These are phyloP conservation scores for Penicillium riverlandense DNA, from an alignment of 495 filamentous ascomycete genomes.

Conservation along the genomic window DNA sequence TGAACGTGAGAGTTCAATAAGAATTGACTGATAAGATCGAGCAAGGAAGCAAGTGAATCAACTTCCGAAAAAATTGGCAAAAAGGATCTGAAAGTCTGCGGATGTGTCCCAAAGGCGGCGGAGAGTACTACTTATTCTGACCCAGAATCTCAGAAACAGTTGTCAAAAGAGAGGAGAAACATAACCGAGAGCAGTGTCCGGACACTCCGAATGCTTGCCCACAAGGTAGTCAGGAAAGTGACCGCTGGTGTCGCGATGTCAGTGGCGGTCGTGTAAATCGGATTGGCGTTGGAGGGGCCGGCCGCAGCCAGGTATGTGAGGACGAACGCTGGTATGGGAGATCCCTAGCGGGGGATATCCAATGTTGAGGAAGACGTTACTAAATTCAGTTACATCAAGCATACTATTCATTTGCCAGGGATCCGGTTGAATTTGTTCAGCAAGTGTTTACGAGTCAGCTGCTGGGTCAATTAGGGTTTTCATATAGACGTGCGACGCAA, in stretches of 20 bases:
- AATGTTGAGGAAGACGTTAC: not conserved
- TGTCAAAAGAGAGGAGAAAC: not conserved
- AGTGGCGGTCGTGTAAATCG: constrained; percentile 9
- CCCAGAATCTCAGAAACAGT: too few relatives aligned
- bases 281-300: not conserved
- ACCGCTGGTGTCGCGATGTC: constrained; percentile 3
- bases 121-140: not conserved
- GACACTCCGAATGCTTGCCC: not conserved
- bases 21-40: not conserved
- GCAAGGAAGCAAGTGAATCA: not conserved
- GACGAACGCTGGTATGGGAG: constrained; percentile 8
- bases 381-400: not conserved
- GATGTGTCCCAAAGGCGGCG: not conserved
- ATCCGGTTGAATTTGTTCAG: too few relatives aligned
- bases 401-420: too few relatives aligned
- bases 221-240: constrained; percentile 3
- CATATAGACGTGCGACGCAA: too few relatives aligned
- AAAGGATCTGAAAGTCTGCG: not conserved
- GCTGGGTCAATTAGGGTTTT: too few relatives aligned
- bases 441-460: too few relatives aligned
- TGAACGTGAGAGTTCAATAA: not conserved
- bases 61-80: not conserved
- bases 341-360: not conserved
- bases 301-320: constrained; percentile 4
- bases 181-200: not conserved